Percentiles rank a stretch among this genome's conserved stretches.
Conservation (phyloP, 1,284 basidiomycete genomes). For the Heterobasidion occidentale region DNA sequence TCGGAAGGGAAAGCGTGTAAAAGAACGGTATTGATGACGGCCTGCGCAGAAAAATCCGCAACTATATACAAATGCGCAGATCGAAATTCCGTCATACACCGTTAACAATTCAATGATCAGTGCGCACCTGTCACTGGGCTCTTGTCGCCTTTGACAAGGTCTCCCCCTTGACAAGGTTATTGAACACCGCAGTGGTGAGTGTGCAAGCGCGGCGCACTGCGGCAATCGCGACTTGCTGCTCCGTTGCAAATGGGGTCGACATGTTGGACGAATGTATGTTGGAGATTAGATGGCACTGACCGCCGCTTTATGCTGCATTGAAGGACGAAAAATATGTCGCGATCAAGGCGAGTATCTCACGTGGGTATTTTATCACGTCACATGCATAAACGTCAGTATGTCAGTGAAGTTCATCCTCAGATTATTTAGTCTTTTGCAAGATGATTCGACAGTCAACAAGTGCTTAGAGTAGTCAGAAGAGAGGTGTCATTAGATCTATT, state of each 20-base stretch:
- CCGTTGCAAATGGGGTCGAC: constrained; percentile 33
- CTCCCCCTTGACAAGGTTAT: constrained; percentile 81
- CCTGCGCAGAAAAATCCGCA: constrained; percentile 87
- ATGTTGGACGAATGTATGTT: constrained; percentile 13
- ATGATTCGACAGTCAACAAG: too few relatives aligned
- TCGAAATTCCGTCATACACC: background rate
- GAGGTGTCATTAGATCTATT: too few relatives aligned
- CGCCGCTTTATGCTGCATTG: too few relatives aligned
- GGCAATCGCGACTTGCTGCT: constrained; percentile 74
- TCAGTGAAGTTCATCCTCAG: too few relatives aligned
- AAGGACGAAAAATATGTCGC: too few relatives aligned
- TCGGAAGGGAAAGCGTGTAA: constrained; percentile 75
- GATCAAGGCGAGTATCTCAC: too few relatives aligned
- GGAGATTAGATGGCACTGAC: too few relatives aligned
- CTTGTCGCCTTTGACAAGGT: constrained; percentile 92
- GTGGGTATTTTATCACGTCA: too few relatives aligned
- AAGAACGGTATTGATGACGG: constrained; percentile 80
- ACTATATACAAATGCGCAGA: constrained; percentile 37
- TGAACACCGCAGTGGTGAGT: constrained; percentile 84
- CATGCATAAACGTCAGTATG: too few relatives aligned
- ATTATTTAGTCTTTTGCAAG: too few relatives aligned
- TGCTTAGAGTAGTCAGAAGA: too few relatives aligned
- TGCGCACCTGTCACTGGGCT: constrained; percentile 87
- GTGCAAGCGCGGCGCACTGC: constrained; percentile 86
- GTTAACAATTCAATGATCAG: background rate